Evolutionary conservation across 345 rosid species (phyloP).

Genomic region (Raphanus sativus): DNA sequence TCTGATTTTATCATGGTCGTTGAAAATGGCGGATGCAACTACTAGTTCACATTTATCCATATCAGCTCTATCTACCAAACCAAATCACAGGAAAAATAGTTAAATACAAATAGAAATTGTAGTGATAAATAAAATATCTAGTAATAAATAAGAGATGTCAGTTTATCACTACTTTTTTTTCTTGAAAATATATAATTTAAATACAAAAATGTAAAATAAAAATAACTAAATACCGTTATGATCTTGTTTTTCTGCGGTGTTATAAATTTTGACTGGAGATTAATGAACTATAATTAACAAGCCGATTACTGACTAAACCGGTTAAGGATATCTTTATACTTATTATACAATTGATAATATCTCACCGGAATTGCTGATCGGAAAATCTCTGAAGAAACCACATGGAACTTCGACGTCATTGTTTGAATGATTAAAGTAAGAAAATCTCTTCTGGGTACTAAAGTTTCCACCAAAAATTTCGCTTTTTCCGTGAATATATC

Average conservation of each 20-base stretch:
- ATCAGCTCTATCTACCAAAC: conserved; percentile 59
- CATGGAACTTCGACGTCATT: conserved; percentile 58
- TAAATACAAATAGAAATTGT: background rate
- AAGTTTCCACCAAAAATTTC: conserved; percentile 72
- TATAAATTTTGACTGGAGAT: background rate
- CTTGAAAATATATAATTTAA: background rate
- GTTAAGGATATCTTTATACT: background rate
- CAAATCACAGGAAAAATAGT: background rate
- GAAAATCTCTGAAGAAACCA: conserved; percentile 68
- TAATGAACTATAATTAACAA: background rate
- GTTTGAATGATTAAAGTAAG: conserved; percentile 49
- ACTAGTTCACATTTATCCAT: conserved; percentile 84
- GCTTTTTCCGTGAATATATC: conserved; percentile 51
- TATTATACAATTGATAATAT: background rate
- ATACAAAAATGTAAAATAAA: background rate
- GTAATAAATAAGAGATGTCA: background rate
- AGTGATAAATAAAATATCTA: background rate
- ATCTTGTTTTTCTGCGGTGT: background rate
- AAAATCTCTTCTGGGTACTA: conserved; percentile 49
- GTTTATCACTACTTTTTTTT: background rate
- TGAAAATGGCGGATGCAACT: conserved; percentile 83
- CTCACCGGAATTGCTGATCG: conserved; percentile 63
- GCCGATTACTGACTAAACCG: background rate
- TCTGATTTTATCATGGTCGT: conserved; percentile 84
- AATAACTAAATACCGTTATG: background rate